phyloP scores from a whole-genome alignment of 1,284 basidiomycete genomes.

The Malassezia obtusa region DNA sequence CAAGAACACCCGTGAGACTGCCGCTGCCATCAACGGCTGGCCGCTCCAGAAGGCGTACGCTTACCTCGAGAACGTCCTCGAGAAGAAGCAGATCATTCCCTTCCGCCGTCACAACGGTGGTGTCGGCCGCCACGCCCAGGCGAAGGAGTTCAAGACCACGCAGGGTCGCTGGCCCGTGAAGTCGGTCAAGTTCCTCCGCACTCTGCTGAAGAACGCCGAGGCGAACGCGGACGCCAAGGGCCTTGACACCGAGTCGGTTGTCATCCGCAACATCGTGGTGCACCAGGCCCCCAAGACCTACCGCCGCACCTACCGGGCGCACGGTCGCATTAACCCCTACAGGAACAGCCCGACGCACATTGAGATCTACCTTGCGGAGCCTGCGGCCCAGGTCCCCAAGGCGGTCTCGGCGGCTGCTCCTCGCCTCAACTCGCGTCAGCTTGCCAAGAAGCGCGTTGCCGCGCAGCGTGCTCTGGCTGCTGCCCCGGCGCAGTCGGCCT shows the following conservation, averaged over 20 bases:
- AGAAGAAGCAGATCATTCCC: constrained; percentile 94
- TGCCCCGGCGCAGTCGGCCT: constrained; percentile 11
- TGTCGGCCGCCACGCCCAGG: constrained; percentile 93
- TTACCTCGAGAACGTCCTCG: constrained; percentile 86
- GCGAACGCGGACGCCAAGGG: constrained; percentile 98
- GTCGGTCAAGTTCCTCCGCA: constrained; percentile 88
- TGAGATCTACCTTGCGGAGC: constrained; percentile 54
- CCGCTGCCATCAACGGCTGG: constrained; percentile 60
- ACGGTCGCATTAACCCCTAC: constrained; percentile 64
- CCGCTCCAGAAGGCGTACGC: constrained; percentile 90
- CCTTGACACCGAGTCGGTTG: constrained; percentile 79
- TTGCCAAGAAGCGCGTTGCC: constrained; percentile 40
- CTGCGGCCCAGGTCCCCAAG: constrained; percentile 44
- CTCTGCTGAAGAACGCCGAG: constrained; percentile 96
- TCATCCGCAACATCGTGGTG: constrained; percentile 94
- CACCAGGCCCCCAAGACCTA: constrained; percentile 99
- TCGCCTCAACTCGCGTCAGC: constrained; percentile 45
- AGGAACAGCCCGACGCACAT: constrained; percentile 89
- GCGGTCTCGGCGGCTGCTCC: constrained; percentile 24
- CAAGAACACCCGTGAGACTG: constrained; percentile 87
- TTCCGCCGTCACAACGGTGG: constrained; percentile 95
- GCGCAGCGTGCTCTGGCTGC: constrained; percentile 26
- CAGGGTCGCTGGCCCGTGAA: constrained; percentile 99
- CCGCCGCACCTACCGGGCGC: constrained; percentile 97
- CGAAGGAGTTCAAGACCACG: constrained; percentile 92